These are phyloP conservation scores for Nigrograna mackinnonii DNA, from an alignment of 2,329 filamentous ascomycete species.

Conservation along the genomic window DNA sequence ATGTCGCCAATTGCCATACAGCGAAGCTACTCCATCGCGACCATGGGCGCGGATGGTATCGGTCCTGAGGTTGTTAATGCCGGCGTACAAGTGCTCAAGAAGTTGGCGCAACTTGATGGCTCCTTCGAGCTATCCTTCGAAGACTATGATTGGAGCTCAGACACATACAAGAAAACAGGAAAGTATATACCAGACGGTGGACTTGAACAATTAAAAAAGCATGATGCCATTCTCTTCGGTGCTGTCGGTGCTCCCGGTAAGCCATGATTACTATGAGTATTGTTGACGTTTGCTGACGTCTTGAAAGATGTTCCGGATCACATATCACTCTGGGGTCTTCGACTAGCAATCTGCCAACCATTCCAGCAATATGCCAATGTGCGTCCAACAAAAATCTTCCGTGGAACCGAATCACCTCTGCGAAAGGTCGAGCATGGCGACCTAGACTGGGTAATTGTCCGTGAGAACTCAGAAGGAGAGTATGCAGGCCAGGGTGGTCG, in stretches of 20 bases:
- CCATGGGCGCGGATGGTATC: conserved; percentile 71
- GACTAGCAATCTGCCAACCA: conserved; percentile 68
- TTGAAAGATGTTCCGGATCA: conserved; percentile 64
- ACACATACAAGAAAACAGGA: conserved; percentile 67
- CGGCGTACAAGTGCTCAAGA: conserved; percentile 64
- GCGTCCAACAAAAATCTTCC: conserved; percentile 54
- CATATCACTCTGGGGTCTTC: conserved; percentile 68
- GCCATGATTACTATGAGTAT: neutral
- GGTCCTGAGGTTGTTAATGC: conserved; percentile 69
- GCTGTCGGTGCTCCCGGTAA: conserved; percentile 59
- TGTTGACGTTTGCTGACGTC: neutral
- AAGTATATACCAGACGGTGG: conserved; percentile 59
- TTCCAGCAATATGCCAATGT: conserved; percentile 73
- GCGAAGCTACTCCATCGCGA: conserved; percentile 32
- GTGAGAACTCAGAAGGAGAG: conserved; percentile 54
- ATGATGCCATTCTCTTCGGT: conserved; percentile 62
- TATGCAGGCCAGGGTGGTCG: conserved; percentile 52
- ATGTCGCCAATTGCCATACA: conserved; percentile 28
- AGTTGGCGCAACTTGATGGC: conserved; percentile 54
- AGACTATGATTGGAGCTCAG: conserved; percentile 69
- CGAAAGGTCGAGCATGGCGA: conserved; percentile 39
- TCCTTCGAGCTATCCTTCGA: conserved; percentile 65
- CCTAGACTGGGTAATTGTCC: conserved; percentile 53
- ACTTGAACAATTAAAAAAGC: conserved; percentile 53
- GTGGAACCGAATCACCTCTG: conserved; percentile 46